Base-by-base conservation (phyloP, 164 flowering plant genomes). In the Houttuynia cordata region DNA sequence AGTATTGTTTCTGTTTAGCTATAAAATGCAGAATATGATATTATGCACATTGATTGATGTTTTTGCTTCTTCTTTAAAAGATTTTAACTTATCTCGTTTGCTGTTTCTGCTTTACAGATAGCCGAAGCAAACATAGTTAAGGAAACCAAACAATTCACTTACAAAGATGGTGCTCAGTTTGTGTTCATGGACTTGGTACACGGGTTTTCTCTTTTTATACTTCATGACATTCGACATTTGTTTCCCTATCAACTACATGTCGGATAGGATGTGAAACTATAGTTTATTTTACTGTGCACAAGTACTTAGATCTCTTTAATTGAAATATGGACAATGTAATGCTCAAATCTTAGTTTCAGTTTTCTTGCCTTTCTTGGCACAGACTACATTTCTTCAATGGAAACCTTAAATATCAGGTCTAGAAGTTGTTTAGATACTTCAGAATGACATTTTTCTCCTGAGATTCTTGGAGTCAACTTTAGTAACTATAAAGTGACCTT, bases 151-250 rank as follows among this genome's bases (percentile, higher is more conserved):
- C 96, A 89, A 62, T 93, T 62, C 68, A 89, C 94, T 18, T 93
- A 93, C 68, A 93, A 89, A 73, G 98, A 93, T 71, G 97, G 94
- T 64, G 47, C 85, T 22, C 91, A 84, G 72, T 93, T 69, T 79
- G 96, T 88, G 63, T 86, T 88, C 84, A 86, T 88, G 95, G 95
- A 87, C 74, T 69, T 85, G 91, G 95, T 87, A 85, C 40, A 21
- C 25, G 63, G 47, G 15, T 61, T 51, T 47, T n/a, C 65, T 57
- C 19, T 30, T 41, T 34, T 13, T 52, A 10, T 59, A 22, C 24
- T 42, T 34, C 59, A 24, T 62, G 50, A 37, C n/a, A 12, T 17
- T 42, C 47, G 6, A 30, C 6, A 30, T 30, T 30, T 30, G 37
- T 30, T 30, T 30, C 37, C 37, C 37, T n/a, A 30, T 42, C 17